Percentiles rank a stretch among this genome's conserved stretches.
Conservation (phyloP, 768 basidiomycete species). For the Myochromella boudieri region DNA sequence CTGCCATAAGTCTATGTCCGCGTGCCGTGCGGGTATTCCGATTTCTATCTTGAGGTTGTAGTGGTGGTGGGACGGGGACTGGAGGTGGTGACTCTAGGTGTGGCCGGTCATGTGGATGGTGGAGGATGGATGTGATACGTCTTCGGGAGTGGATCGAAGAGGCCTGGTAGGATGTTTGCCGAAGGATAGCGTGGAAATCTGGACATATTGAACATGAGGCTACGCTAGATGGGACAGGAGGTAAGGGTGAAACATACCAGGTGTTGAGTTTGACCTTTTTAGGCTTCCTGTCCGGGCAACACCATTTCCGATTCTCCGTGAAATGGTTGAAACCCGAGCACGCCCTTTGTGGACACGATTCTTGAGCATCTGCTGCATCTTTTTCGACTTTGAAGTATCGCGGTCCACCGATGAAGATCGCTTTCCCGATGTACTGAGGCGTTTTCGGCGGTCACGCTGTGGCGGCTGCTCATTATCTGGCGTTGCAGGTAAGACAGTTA, state of each 20-base stretch:
- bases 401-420: conserved; percentile 40
- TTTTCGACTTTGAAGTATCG: conserved; percentile 62
- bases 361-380: conserved; percentile 75
- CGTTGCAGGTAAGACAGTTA: conserved; percentile 64
- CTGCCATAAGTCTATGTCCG: conserved; percentile 69
- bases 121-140: conserved; percentile 51
- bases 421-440: conserved; percentile 18
- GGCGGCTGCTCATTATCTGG: conserved; percentile 33
- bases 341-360: conserved; percentile 72
- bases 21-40: conserved; percentile 48
- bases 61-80: conserved; percentile 39
- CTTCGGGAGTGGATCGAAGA: conserved; percentile 83
- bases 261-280: conserved; percentile 65
- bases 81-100: conserved; percentile 43
- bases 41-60: conserved; percentile 32
- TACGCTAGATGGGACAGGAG: not conserved
- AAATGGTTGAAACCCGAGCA: conserved; percentile 72
- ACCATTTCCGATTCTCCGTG: conserved; percentile 73
- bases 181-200: conserved; percentile 73
- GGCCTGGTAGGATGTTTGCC: conserved; percentile 64
- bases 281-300: conserved; percentile 56
- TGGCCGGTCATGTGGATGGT: conserved; percentile 33
- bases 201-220: no score
- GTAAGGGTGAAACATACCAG: conserved; percentile 44
- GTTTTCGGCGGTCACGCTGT: conserved; percentile 3